Evolutionary conservation across 2,329 filamentous ascomycete genomes (phyloP).

Genomic region (Sporothrix pseudoabietina): DNA sequence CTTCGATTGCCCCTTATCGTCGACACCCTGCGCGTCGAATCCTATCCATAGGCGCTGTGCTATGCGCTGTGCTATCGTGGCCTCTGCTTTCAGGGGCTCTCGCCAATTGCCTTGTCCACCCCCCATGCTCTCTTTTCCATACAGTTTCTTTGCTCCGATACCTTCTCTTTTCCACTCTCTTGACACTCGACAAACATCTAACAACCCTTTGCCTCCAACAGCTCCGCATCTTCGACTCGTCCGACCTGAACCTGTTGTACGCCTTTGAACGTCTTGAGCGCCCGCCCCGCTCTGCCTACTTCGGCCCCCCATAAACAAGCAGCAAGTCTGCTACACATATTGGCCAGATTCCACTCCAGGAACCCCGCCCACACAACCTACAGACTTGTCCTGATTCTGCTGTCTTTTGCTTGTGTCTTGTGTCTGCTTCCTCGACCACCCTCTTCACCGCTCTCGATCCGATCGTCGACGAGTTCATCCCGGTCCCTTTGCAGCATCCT

Average conservation of each 20-base stretch:
- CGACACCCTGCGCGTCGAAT: background rate
- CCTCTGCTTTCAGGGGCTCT: constrained; percentile 4
- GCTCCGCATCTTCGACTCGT: background rate
- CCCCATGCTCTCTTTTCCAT: background rate
- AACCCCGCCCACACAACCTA: constrained; percentile 13
- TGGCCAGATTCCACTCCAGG: background rate
- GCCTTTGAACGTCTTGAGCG: constrained; percentile 2
- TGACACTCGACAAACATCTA: background rate
- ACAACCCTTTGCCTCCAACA: background rate
- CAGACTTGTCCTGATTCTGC: constrained; percentile 15
- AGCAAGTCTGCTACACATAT: constrained; percentile 4
- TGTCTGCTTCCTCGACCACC: background rate
- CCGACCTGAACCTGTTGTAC: constrained; percentile 16
- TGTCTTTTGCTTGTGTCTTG: background rate
- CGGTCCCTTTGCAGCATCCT: too few species aligned
- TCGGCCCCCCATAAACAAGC: background rate
- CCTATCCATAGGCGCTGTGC: background rate
- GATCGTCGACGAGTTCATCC: background rate
- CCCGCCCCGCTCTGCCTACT: constrained; percentile 11
- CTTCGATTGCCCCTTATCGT: background rate
- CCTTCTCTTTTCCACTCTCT: background rate
- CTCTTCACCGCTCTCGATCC: constrained; percentile 21
- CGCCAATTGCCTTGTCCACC: background rate
- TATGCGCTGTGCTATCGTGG: constrained; percentile 18
- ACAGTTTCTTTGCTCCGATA: background rate